A percentile compares a stretch with the other conserved stretches of the same genome.
These are phyloP conservation scores for Phytophthora pinifolia DNA, from an alignment of 352 stramenopile genomes.

Conservation along the genomic window DNA sequence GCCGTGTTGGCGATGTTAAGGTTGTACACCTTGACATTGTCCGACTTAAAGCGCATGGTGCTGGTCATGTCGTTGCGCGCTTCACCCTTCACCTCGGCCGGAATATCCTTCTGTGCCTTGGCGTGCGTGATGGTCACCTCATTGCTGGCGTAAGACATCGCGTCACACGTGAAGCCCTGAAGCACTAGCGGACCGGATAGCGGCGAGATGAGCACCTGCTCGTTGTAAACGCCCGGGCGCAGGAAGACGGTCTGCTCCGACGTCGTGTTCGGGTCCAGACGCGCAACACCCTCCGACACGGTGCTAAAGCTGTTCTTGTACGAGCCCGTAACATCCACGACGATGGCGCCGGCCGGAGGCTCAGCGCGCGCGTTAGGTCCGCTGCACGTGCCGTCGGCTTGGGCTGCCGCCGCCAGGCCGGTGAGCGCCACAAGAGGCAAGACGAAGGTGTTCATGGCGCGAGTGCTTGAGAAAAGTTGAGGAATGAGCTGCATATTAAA, in stretches of 20 bases:
- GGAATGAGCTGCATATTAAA: constrained; percentile 18
- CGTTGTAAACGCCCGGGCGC: constrained; percentile 25
- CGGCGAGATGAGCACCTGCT: constrained; percentile 19
- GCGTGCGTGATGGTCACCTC: constrained; percentile 27
- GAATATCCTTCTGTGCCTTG: constrained; percentile 32
- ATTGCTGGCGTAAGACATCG: constrained; percentile 21
- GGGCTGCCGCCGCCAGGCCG: constrained; percentile 9
- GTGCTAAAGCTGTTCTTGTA: constrained; percentile 29
- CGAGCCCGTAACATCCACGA: constrained; percentile 22
- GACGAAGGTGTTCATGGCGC: constrained; percentile 19
- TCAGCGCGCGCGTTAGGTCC: constrained; percentile 17
- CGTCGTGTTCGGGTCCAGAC: constrained; percentile 18
- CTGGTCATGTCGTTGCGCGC: constrained; percentile 28
- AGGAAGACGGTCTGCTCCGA: constrained; percentile 28
- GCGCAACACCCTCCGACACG: constrained; percentile 16
- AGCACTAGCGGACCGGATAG: constrained; percentile 22
- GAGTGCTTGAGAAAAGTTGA: constrained; percentile 11
- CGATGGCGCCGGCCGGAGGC: constrained; percentile 19
- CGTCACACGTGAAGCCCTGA: constrained; percentile 28
- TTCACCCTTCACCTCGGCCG: constrained; percentile 17
- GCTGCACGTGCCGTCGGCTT: constrained; percentile 12
- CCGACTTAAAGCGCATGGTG: constrained; percentile 23
- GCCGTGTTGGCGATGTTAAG: constrained; percentile 32
- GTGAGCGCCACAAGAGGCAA: constrained; percentile 19
- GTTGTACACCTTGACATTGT: constrained; percentile 37